Evolutionary conservation across 2,329 filamentous ascomycete species (phyloP), one percentile per base, ranked within the genome.

Genomic region (Pseudogymnoascus sp.): DNA sequence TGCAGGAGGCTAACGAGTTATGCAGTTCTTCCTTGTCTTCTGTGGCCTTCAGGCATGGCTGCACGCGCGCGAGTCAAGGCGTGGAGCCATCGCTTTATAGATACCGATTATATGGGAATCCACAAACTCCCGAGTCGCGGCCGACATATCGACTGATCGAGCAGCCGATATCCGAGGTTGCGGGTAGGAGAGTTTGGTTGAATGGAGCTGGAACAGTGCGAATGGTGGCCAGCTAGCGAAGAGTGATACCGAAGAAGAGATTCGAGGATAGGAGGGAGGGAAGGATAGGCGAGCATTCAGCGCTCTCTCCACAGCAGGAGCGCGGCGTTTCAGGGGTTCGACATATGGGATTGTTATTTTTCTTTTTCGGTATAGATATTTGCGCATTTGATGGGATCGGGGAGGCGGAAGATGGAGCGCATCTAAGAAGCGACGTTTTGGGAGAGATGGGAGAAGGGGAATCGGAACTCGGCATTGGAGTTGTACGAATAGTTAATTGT

Each of bases 31-130:
- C 81, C 84, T 97, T 63, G 82, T 96, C 60, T 97, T 96, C 79
- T 97, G 93, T 77, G 90, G 88, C 64, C 85, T 93, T 69, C 93
- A 97, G 76, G 93, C 92, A 67, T 85, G 89, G 72, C 83, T 97
- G 66, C 92, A 97, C 77, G 78, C 91, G 71, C 88, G 91, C 76
- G 88, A 93, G 76, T 91, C 86, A 77, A 83, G 90, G 76, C 83
- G 89, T 74, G 93, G 93, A 67, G 89, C 91, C 66, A 96, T 96
- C 78, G 86, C 89, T 65, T 80, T 96, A 74, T 83, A 71, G 38
- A 56, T 73, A 70, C n/a, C 15, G 31, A 26, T n/a, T 26, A 44
- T 61, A 37, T 29, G n/a, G 59, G 15, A 63, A 62, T 56, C 50
- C 9, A 33, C 29, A 56, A 21, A 13, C 10, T 26, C 3, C 50